Evolutionary conservation across 2,329 filamentous ascomycete species (phyloP).

Genomic region (Trichophyton equinum): DNA sequence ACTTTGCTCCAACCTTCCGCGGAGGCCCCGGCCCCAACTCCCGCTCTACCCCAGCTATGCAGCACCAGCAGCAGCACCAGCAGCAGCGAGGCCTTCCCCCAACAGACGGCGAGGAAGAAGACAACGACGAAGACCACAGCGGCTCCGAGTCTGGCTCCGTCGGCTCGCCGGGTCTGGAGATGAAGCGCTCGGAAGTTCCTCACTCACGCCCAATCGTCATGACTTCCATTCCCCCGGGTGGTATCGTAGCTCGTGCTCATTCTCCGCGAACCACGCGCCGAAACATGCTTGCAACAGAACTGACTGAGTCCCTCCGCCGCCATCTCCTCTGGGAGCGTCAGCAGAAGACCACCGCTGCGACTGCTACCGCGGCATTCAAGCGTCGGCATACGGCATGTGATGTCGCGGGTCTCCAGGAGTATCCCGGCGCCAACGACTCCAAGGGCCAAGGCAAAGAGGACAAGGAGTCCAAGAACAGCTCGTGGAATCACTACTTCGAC

Average conservation of each 20-base stretch:
- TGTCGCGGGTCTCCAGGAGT: constrained; percentile 74
- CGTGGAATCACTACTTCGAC: constrained; percentile 78
- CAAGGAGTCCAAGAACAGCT: constrained; percentile 53
- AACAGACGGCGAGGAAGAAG: constrained; percentile 38
- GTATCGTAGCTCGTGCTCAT: constrained; percentile 48
- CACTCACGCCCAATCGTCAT: constrained; percentile 71
- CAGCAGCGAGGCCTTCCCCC: constrained; percentile 42
- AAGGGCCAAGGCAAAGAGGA: constrained; percentile 42
- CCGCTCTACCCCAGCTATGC: constrained; percentile 33
- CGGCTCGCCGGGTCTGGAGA: constrained; percentile 36
- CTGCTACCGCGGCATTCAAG: constrained; percentile 60
- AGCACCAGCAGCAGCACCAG: constrained; percentile 24
- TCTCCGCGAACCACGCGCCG: constrained; percentile 84
- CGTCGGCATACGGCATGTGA: constrained; percentile 83
- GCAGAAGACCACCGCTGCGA: constrained; percentile 74
- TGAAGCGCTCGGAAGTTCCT: constrained; percentile 50
- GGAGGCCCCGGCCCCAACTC: constrained; percentile 15
- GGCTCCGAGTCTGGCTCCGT: constrained; percentile 22
- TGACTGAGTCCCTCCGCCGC: constrained; percentile 83
- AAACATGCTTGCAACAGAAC: constrained; percentile 90
- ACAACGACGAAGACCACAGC: constrained; percentile 52
- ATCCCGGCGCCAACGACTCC: constrained; percentile 48
- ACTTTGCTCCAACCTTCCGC: constrained; percentile 38
- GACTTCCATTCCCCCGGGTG: constrained; percentile 54
- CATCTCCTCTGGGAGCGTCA: constrained; percentile 92